Base-by-base conservation (phyloP, 352 stramenopile species). In the Globisporangium uncinulatum region DNA sequence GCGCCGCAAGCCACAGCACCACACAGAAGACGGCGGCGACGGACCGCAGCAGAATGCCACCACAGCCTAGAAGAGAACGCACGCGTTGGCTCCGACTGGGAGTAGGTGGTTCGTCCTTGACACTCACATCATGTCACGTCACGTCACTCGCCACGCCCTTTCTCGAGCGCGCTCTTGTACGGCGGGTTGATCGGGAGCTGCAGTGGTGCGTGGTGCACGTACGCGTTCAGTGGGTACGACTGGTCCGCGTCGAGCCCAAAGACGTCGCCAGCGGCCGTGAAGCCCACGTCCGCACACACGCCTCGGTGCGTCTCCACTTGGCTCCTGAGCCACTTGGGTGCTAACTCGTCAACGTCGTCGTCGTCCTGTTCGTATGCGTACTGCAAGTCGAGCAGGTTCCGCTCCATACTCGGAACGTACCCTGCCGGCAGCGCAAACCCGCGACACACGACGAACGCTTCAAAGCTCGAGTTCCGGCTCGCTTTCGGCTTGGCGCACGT, bases 181-280 rank as follows among this genome's bases (percentile, higher is more conserved):
- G 85, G 85, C 29, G 85, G 85, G 21, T 95, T 95, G 61, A 95
- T 93, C 2, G 85, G 85, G 55, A 87, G 89, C 51, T 93, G 85
- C 54, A 93, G 62, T 36, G 85, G 77, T 63, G 91, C 81, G 43
- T 84, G 79, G 59, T 92, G 76, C 34, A 81, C 66, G 52, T 93
- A 91, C 52, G 62, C 62, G 17, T 90, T 75, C 8, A 93, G 66
- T 4, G 85, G 83, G 52, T 93, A 95, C 19, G 81, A 92, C 59
- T 92, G 81, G 59, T 95, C 86, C 13, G 83, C 81, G 32, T 95
- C 86, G 51, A 76, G 84, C 29, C 82, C 83, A 64, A 89, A 87
- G 19, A 89, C 83, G 51, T 92, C 79, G 29, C 83, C 83, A 48
- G 79, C 84, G 5, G 79, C 80, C 24, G 84, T 46, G 66, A 94